Base-by-base conservation (phyloP, 352 stramenopile genomes). In the Pythium aristosporum region DNA sequence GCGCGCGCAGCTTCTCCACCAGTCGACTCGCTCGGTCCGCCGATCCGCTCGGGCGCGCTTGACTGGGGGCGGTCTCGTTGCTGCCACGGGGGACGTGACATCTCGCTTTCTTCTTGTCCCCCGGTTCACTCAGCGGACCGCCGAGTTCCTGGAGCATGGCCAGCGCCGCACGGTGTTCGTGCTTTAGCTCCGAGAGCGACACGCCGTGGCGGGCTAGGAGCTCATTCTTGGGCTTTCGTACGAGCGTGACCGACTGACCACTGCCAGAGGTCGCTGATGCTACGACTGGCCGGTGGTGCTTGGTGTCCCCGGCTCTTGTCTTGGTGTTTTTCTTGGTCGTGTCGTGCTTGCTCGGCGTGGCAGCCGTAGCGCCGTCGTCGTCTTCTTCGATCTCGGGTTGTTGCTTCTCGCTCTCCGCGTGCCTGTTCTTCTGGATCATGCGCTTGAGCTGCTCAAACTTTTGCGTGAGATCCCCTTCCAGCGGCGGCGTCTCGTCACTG, bases 61-160 rank as follows among this genome's bases (percentile, higher is more conserved):
- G 47, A 54, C 20, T 54, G 11, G 8, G n/a, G 21, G 5, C 30
- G 39, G 20, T 43, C 1, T 42, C 54, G 32, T 63, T 34, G 43
- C 25, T 10, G 44, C 9, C 12, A 10, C 15, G 51, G 42, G 49
- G 30, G 12, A 5, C 16, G 10, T 41, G 39, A 39, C 21, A 7
- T 32, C 28, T 63, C n/a, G 21, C 60, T 48, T 39, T 61, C n/a
- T 43, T 67, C 28, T 46, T 68, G 8, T 57, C 21, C 18, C 76
- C 67, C 21, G 39, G 36, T 5, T 70, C 54, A 23, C 73, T 57
- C n/a, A 85, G 16, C 8, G 83, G 79, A 1, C 81, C 86, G 3
- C 84, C 86, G 0, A 94, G 76, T 59, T 92, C 83, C 28, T 87
- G 71, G 1, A 94, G 74, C 67, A 94, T 76, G 41, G 85, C 74